These are phyloP conservation scores for Claviceps fusiformis DNA, from an alignment of 2,329 filamentous ascomycete species.

Conservation along the genomic window DNA sequence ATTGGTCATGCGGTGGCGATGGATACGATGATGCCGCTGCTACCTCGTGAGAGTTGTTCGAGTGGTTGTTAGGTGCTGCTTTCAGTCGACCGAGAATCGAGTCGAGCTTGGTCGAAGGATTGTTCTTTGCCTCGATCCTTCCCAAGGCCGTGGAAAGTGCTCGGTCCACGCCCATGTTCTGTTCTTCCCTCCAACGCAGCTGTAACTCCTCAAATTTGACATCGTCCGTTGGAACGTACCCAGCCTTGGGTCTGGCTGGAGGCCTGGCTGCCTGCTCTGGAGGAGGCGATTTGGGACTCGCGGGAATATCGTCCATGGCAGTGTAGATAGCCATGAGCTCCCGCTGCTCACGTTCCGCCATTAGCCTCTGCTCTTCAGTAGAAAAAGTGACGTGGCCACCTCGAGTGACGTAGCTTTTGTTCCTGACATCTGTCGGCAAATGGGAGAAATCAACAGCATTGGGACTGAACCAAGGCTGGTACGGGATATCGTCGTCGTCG, in stretches of 20 bases:
- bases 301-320: constrained; percentile 38
- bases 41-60: constrained; percentile 4
- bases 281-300: constrained; percentile 40
- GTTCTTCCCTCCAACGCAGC: constrained; percentile 33
- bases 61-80: constrained; percentile 2
- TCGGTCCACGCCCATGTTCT: constrained; percentile 28
- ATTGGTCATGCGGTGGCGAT: background rate
- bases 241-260: constrained; percentile 15
- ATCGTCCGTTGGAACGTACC: constrained; percentile 25
- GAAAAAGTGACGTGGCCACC: constrained; percentile 37
- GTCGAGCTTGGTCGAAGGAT: constrained; percentile 24
- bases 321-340: constrained; percentile 51
- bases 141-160: constrained; percentile 29
- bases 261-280: constrained; percentile 16
- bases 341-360: constrained; percentile 41
- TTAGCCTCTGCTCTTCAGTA: constrained; percentile 42
- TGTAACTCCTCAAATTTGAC: constrained; percentile 34
- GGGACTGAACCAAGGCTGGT: constrained; percentile 39
- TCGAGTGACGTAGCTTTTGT: constrained; percentile 38
- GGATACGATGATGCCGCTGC: background rate
- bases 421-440: constrained; percentile 31
- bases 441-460: constrained; percentile 31
- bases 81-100: constrained; percentile 26
- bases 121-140: constrained; percentile 26
- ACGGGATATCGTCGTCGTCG: constrained; percentile 42